Base-by-base conservation (phyloP, 306 rosid species). In the Acacia confusa region DNA sequence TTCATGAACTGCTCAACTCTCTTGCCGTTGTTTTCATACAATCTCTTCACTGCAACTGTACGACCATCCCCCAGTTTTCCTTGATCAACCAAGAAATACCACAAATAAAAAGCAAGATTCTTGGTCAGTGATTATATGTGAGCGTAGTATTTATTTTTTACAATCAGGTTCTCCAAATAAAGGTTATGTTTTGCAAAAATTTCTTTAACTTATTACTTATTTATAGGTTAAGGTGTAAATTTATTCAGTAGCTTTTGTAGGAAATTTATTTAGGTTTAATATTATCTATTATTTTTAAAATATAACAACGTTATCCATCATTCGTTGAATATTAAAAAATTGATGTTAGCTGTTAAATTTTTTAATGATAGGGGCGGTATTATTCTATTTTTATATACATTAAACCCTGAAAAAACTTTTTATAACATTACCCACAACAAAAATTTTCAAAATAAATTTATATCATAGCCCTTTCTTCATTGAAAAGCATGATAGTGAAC, bases 21-120 rank as follows among this genome's bases (percentile, higher is more conserved):
- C 32, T 50, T 84, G 19, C 6, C 53, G 7, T 41, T 79, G 74
- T 73, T 79, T 38, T 84, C 88, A 17, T 76, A 67, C 84, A 84
- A 70, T 22, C 81, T 43, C 47, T 87, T 87, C 81, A 87, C 88
- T 1, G 90, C 88, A 22, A 82, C 83, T 1, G 55, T 11, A 17
- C 88, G 81, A 5, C 83, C 90, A 40, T 87, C 88, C 0, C 24
- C 2, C 12, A 87, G 88, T 79, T 82, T 82, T 32, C 97, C 99
- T 95, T 69, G 27, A 67, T 16, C 41, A 25, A 13, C 34, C 41
- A 80, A 17, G 25, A 75, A 52, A 60, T 38, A 61, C 77, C 43
- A 83, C 3, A 78, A 68, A 36, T n/a, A n/a, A n/a, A n/a, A 15
- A 44, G 43, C 34, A 72, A 15, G 7, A 79, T 43, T 41, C 30